Percentiles rank a stretch among this genome's conserved stretches.
phyloP scores from a whole-genome alignment of 129 eudicot genomes.

The Logfia minima region DNA sequence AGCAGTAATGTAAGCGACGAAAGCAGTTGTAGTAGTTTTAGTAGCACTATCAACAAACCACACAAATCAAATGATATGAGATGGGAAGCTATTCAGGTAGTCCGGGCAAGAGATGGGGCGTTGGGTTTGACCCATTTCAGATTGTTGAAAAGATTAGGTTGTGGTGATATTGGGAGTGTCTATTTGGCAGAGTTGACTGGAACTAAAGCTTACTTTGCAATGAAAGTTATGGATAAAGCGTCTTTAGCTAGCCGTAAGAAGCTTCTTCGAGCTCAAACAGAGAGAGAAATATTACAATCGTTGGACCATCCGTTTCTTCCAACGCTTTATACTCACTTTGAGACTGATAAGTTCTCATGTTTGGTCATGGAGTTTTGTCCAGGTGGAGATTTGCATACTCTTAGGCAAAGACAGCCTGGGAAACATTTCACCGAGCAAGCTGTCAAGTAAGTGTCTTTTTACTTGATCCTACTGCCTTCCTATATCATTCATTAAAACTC shows the following conservation, averaged over 20 bases:
- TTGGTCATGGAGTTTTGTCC: conserved; percentile 91
- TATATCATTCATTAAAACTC: background rate
- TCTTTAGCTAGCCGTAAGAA: conserved; percentile 78
- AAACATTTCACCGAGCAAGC: conserved; percentile 83
- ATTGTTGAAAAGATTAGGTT: conserved; percentile 76
- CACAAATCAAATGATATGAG: conserved; percentile 65
- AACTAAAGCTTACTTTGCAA: conserved; percentile 67
- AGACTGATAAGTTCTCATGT: conserved; percentile 79
- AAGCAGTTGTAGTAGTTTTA: conserved; percentile 74
- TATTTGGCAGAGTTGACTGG: conserved; percentile 77
- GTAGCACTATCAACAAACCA: conserved; percentile 60
- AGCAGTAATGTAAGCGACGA: conserved; percentile 70
- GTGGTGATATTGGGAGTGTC: conserved; percentile 93
- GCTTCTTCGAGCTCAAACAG: conserved; percentile 84
- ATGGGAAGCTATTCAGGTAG: conserved; percentile 71
- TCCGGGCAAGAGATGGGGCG: conserved; percentile 57
- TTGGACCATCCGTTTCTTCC: conserved; percentile 88
- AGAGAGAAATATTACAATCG: conserved; percentile 71
- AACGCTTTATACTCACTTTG: conserved; percentile 65
- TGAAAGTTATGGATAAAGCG: conserved; percentile 92
- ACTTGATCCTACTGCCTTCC: background rate
- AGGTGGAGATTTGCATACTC: conserved; percentile 79
- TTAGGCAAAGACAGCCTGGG: conserved; percentile 80
- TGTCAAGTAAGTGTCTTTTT: conserved; percentile 50
- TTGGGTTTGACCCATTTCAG: conserved; percentile 76